These are phyloP conservation scores for Fraxinus americana DNA, from an alignment of 257 asterid genomes.

Conservation along the genomic window DNA sequence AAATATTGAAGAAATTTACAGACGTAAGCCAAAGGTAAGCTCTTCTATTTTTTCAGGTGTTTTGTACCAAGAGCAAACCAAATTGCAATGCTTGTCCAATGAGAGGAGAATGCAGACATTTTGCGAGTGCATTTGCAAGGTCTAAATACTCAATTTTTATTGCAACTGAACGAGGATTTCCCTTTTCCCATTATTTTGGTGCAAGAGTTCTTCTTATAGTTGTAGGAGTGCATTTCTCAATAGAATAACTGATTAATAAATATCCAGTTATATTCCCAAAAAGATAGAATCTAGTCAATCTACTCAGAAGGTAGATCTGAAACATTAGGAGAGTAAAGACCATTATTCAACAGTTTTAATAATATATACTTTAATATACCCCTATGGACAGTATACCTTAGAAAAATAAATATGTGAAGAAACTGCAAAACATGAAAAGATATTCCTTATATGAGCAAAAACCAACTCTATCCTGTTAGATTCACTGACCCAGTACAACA, in stretches of 20 bases:
- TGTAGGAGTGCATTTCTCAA: neutral
- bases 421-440: neutral
- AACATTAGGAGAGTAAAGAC: neutral
- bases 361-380: neutral
- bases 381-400: neutral
- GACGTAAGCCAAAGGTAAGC: conserved; percentile 15
- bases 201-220: neutral
- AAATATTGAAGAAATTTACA: neutral
- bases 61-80: conserved; percentile 60
- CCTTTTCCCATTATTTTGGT: conserved; percentile 6
- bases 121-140: conserved; percentile 66
- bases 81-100: conserved; percentile 63
- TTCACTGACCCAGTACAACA: neutral
- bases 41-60: conserved; percentile 33
- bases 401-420: neutral
- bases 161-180: conserved; percentile 13
- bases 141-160: conserved; percentile 21
- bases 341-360: neutral
- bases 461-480: neutral
- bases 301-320: neutral
- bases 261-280: neutral
- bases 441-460: neutral
- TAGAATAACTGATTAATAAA: neutral
- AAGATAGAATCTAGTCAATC: neutral
- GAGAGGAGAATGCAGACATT: conserved; percentile 69